Percentiles rank a stretch among this genome's conserved stretches.
Conservation (phyloP, 192 early-diverging fungal species). For the Diversispora epigaea region DNA sequence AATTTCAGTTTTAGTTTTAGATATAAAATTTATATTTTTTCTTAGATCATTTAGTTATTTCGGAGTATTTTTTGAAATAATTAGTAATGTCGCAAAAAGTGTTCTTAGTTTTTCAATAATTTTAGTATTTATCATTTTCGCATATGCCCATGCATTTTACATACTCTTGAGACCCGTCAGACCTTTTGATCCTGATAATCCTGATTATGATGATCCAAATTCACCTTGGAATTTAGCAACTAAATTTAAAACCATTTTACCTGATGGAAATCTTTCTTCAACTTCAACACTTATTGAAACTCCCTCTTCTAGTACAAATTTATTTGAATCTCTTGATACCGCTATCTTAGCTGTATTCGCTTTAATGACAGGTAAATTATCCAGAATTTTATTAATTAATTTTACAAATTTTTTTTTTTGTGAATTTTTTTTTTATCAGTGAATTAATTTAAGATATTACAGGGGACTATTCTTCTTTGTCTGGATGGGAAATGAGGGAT, state of each 20-base stretch:
- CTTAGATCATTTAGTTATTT: not conserved
- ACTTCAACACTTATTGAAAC: not conserved
- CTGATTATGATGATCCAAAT: conserved; percentile 1
- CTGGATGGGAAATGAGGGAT: not conserved
- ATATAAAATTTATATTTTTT: not conserved
- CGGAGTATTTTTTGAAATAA: conserved; percentile 15
- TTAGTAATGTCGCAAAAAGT: not conserved
- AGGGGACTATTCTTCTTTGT: not conserved
- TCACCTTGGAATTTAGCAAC: not conserved
- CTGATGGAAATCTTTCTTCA: not conserved
- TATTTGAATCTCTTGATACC: not conserved
- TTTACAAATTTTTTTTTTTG: not conserved
- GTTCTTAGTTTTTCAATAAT: not conserved
- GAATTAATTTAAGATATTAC: not conserved
- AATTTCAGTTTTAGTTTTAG: not conserved
- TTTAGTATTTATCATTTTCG: not conserved
- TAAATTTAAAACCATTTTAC: not conserved
- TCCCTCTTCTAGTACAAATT: not conserved
- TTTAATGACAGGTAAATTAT: conserved; percentile 2
- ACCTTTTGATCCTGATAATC: not conserved
- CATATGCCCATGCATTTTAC: conserved; percentile 6
- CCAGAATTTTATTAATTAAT: not conserved
- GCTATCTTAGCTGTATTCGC: not conserved
- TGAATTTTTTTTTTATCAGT: not conserved
- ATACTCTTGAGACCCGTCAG: not conserved